These are phyloP conservation scores for Acidiella bohemica DNA, from an alignment of 495 filamentous ascomycete species.

Conservation along the genomic window DNA sequence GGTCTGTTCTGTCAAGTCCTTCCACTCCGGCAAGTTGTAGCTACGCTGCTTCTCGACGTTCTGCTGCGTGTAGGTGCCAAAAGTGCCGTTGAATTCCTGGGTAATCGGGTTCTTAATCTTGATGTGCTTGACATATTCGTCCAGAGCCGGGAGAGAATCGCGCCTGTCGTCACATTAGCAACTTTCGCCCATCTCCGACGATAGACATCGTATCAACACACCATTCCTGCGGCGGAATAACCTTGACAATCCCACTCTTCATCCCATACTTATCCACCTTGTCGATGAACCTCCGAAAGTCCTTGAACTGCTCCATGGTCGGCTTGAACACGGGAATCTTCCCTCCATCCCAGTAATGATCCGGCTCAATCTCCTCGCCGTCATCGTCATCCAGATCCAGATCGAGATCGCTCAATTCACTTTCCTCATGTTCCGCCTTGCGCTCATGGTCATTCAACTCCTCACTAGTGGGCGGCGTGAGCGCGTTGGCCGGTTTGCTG, in stretches of 20 bases:
- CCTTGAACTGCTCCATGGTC: conserved; percentile 84
- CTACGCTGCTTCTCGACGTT: conserved; percentile 91
- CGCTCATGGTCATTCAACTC: conserved; percentile 24
- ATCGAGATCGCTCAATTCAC: conserved; percentile 31
- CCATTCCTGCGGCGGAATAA: conserved; percentile 92
- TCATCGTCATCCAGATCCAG: conserved; percentile 44
- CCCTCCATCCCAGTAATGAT: conserved; percentile 73
- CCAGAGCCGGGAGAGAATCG: conserved; percentile 58
- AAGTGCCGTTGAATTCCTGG: conserved; percentile 89
- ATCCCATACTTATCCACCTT: conserved; percentile 91
- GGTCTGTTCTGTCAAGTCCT: conserved; percentile 74
- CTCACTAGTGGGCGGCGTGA: conserved; percentile 33
- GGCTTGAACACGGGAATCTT: conserved; percentile 90
- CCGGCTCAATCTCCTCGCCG: conserved; percentile 58
- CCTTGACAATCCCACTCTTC: conserved; percentile 91
- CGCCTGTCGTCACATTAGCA: conserved; percentile 34
- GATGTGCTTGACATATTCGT: conserved; percentile 79
- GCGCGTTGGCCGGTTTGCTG: conserved; percentile 16
- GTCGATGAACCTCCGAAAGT: conserved; percentile 76
- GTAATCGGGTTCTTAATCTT: conserved; percentile 93
- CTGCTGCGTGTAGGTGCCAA: conserved; percentile 87
- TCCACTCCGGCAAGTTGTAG: conserved; percentile 95
- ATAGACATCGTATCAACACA: conserved; percentile 27
- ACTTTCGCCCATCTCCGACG: background rate
- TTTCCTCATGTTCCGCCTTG: conserved; percentile 26